phyloP scores from a whole-genome alignment of 345 rosid genomes.

The Linum usitatissimum region DNA sequence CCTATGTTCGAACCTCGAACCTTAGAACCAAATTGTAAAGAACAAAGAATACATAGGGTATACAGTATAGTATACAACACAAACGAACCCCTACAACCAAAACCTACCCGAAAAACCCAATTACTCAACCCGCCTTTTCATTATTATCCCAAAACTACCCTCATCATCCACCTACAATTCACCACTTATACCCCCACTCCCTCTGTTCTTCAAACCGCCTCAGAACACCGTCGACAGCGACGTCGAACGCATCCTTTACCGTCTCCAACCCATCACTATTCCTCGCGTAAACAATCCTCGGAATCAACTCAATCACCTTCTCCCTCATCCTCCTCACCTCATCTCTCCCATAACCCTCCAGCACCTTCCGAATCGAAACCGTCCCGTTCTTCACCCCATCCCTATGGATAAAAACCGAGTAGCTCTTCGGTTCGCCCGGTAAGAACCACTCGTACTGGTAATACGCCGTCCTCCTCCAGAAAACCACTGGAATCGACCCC shows the following conservation, averaged over 20 bases:
- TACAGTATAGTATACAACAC: neutral
- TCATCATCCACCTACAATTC: conserved; percentile 3
- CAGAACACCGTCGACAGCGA: conserved; percentile 77
- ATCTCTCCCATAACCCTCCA: conserved; percentile 47
- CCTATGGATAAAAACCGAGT: conserved; percentile 78
- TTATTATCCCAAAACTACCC: neutral
- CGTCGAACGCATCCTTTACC: conserved; percentile 76
- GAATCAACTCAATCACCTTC: conserved; percentile 58
- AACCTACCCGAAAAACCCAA: neutral
- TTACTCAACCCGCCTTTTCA: neutral
- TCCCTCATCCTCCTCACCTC: conserved; percentile 68
- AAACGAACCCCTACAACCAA: neutral
- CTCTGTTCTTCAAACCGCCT: conserved; percentile 69
- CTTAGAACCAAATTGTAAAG: no score
- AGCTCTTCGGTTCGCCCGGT: conserved; percentile 50
- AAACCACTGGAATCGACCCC: conserved; percentile 90
- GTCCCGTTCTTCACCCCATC: conserved; percentile 64
- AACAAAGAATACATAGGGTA: neutral
- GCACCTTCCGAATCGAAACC: conserved; percentile 38
- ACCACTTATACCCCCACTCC: conserved; percentile 57
- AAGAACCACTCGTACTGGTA: conserved; percentile 87
- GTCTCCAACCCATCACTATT: conserved; percentile 49
- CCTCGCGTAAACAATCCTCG: conserved; percentile 58
- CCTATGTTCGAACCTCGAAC: neutral
- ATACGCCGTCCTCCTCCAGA: conserved; percentile 84